These are phyloP conservation scores for Adansonia rubrostipa DNA, from an alignment of 441 rosid genomes.

Conservation along the genomic window DNA sequence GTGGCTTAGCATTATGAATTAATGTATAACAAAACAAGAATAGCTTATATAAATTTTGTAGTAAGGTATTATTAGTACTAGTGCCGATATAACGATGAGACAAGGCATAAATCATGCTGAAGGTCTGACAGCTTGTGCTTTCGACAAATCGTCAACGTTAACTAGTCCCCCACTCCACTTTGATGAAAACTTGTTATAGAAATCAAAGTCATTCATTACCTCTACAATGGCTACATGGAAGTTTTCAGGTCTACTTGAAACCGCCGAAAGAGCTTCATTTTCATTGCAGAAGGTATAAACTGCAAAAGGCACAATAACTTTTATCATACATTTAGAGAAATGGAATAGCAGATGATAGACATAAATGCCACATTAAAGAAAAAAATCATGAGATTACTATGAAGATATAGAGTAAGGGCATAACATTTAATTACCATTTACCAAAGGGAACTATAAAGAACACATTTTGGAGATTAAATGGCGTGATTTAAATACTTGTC, in stretches of 20 bases:
- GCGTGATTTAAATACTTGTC: neutral
- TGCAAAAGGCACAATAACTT: conserved; percentile 40
- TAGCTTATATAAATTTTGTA: neutral
- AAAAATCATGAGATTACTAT: neutral
- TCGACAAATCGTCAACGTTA: conserved; percentile 1
- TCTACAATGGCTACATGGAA: conserved; percentile 89
- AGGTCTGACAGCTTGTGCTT: conserved; percentile 2
- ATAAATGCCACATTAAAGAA: conserved; percentile 15
- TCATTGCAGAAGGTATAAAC: conserved; percentile 77
- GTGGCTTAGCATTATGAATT: conserved; percentile 9
- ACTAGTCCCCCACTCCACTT: neutral
- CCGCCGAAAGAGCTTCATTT: conserved; percentile 72
- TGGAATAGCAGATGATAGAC: neutral
- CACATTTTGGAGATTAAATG: neutral
- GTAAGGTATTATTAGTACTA: neutral
- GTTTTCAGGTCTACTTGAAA: conserved; percentile 60
- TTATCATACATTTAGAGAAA: conserved; percentile 10
- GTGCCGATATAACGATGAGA: neutral
- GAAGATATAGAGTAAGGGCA: neutral
- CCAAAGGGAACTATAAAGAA: conserved; percentile 11
- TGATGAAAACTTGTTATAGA: neutral
- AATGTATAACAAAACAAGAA: neutral
- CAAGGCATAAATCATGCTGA: neutral
- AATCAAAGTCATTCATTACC: conserved; percentile 46
- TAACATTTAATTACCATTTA: neutral